Conservation (phyloP, 2,329 filamentous ascomycete genomes). For the Alternaria tenuissima region DNA sequence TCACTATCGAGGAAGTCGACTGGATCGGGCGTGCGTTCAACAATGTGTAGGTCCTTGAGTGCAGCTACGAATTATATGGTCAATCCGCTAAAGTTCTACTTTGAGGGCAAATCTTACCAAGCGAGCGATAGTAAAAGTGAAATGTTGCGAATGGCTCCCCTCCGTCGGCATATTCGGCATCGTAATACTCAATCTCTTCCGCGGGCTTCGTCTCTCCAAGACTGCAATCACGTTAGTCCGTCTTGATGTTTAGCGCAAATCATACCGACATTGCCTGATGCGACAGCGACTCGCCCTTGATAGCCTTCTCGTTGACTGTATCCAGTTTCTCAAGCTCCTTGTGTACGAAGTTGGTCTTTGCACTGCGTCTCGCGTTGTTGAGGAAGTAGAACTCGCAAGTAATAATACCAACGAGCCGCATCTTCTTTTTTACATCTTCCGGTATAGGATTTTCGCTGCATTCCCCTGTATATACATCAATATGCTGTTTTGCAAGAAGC, state of each 20-base stretch:
- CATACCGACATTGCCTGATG: conserved; percentile 17
- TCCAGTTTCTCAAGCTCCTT: conserved; percentile 31
- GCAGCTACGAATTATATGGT: conserved; percentile 1
- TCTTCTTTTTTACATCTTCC: conserved; percentile 7
- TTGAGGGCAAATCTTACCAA: conserved; percentile 10
- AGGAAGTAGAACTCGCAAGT: conserved; percentile 21
- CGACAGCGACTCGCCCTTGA: conserved; percentile 24
- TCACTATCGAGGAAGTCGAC: conserved; percentile 11
- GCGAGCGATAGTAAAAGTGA: conserved; percentile 32
- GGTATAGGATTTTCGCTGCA: not conserved
- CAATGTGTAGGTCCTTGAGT: conserved; percentile 42
- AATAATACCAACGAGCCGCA: conserved; percentile 22
- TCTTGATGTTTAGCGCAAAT: not conserved
- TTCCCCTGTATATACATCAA: not conserved
- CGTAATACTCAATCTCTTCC: conserved; percentile 12
- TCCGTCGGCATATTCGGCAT: conserved; percentile 9
- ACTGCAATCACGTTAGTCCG: conserved; percentile 8
- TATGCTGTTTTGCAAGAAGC: not conserved
- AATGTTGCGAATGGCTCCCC: conserved; percentile 26
- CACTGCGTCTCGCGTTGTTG: conserved; percentile 2
- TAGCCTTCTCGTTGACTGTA: conserved; percentile 22
- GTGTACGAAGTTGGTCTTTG: not conserved
- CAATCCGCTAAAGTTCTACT: not conserved
- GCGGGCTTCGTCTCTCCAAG: conserved; percentile 7
- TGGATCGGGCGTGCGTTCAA: conserved; percentile 34